Conservation (phyloP, 768 basidiomycete species). For the Phylloporus scabripes region DNA sequence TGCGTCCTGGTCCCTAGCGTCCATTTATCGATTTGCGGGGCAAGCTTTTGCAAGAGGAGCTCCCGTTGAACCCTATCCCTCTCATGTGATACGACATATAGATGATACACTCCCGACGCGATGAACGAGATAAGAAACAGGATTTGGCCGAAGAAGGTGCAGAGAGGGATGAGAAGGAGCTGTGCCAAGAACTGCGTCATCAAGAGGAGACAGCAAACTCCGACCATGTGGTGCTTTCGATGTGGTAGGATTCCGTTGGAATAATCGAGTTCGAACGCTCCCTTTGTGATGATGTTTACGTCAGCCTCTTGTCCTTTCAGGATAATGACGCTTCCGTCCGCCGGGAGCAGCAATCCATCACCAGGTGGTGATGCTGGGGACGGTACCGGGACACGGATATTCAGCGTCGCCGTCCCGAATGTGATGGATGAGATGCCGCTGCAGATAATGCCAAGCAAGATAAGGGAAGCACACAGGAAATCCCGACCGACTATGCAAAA, state of each 20-base stretch:
- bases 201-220: constrained; percentile 23
- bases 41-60: constrained; percentile 14
- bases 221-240: constrained; percentile 12
- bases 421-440: constrained; percentile 28
- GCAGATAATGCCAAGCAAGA: constrained; percentile 27
- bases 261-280: constrained; percentile 28
- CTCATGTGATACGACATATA: constrained; percentile 31
- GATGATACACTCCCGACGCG: constrained; percentile 30
- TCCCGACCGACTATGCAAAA: constrained; percentile 21
- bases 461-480: constrained; percentile 25
- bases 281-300: constrained; percentile 29
- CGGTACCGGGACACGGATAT: constrained; percentile 20
- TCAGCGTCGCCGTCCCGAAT: constrained; percentile 24
- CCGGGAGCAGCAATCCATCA: constrained; percentile 26
- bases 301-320: constrained; percentile 26
- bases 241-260: constrained; percentile 3
- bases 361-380: constrained; percentile 22
- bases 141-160: constrained; percentile 31
- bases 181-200: constrained; percentile 27
- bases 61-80: constrained; percentile 13
- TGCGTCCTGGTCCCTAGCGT: constrained; percentile 22
- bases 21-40: constrained; percentile 9
- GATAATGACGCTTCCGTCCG: constrained; percentile 19
- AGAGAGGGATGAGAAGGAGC: constrained; percentile 27
- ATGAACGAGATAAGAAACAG: constrained; percentile 25